Base-by-base conservation (phyloP, 1,284 basidiomycete genomes). In the Pyrrhoderma noxium region DNA sequence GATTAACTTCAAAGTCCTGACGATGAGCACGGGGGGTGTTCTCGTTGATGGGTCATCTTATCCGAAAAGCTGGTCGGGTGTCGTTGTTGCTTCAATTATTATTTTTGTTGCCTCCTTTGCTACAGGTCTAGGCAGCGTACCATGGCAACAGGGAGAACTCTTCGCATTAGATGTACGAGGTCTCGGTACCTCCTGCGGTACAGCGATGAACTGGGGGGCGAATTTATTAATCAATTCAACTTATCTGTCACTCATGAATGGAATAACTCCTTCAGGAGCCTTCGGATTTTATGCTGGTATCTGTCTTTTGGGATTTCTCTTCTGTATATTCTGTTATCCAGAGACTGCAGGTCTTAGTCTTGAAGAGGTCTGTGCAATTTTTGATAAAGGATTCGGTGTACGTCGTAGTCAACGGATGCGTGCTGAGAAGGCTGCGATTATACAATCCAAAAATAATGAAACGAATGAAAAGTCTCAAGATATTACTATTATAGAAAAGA, bases 81-180 rank as follows among this genome's bases (percentile, higher is more conserved):
- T 86, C 51, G 83, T 92, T n/a, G 67, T 92, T 16, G 59, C 83
- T 16, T 79, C 82, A 21, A 91, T 92, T 86, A 80, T 91, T 56
- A 62, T 87, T 57, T 93, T 85, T 66, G 87, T 91, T 23, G 85
- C 85, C 1, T 86, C 83, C 4, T 93, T 91, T 61, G 89, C 87
- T 0, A 85, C 79, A 0, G 85, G 86, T 0, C 66, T 87, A 7
- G 80, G 79, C 7, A 91, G 90, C 61, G 84, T 91, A 0, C 88
- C 89, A 0, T 92, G 89, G 89, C 87, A 34, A 45, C 42, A 48
- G 36, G 50, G 41, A 37, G 54, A 49, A 22, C 45, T 45, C 13
- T 48, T 46, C 19, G 18, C 45, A 7, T 45, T 45, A 39, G 23
- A 53, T 80, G 87, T 90, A 5, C 79, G 89, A 51, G 89, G 89